These are phyloP conservation scores for Tetracentron sinense DNA, from an alignment of 164 flowering plant species.

Conservation along the genomic window DNA sequence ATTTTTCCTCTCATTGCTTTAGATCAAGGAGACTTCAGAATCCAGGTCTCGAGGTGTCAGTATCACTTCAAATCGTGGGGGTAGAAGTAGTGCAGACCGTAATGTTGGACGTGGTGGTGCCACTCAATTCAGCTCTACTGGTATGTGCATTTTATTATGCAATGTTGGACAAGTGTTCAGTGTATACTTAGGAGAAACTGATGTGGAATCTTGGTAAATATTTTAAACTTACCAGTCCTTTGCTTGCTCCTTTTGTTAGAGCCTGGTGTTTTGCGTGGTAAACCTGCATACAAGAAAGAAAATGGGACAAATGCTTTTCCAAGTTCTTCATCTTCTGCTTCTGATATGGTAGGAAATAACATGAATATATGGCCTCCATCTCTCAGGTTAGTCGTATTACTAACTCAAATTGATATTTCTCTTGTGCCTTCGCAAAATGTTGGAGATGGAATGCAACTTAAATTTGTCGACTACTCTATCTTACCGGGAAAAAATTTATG, in stretches of 20 bases:
- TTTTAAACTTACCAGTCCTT: slow-evolving; percentile 6
- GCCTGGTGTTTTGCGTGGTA: slow-evolving; percentile 42
- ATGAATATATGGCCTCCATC: slow-evolving; percentile 29
- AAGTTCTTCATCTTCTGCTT: slow-evolving; percentile 39
- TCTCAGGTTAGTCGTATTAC: slow-evolving; percentile 39
- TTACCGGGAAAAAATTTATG: too few relatives aligned
- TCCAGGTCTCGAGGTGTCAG: slow-evolving; percentile 50
- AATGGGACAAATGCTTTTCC: slow-evolving; percentile 47
- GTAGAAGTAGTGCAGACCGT: slow-evolving; percentile 58
- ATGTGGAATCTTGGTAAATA: background rate
- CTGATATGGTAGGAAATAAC: slow-evolving; percentile 37
- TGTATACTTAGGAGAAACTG: background rate
- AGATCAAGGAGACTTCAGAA: slow-evolving; percentile 73
- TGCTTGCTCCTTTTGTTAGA: slow-evolving; percentile 35
- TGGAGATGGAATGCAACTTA: background rate
- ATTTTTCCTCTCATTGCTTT: slow-evolving; percentile 15
- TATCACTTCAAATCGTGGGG: slow-evolving; percentile 54
- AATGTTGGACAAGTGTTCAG: too few relatives aligned
- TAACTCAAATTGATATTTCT: background rate
- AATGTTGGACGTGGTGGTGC: slow-evolving; percentile 49
- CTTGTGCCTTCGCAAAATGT: background rate
- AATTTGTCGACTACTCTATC: too few relatives aligned
- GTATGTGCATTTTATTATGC: slow-evolving; percentile 29
- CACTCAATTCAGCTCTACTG: slow-evolving; percentile 41
- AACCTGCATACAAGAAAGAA: slow-evolving; percentile 69